Percentiles rank a stretch among this genome's conserved stretches.
These are phyloP conservation scores for Didymella lethalis DNA, from an alignment of 2,329 filamentous ascomycete species.

Conservation along the genomic window DNA sequence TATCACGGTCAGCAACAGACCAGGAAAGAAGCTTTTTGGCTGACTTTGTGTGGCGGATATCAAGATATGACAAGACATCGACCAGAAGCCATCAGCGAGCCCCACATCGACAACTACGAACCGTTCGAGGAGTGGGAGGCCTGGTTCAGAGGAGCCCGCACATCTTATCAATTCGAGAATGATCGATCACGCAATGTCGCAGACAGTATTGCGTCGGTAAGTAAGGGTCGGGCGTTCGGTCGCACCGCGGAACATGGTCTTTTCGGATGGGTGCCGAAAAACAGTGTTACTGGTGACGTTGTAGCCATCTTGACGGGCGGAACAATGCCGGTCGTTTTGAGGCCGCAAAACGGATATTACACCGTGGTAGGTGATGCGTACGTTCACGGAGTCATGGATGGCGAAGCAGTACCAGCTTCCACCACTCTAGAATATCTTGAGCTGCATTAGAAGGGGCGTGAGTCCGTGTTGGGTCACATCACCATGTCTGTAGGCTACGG, in stretches of 20 bases:
- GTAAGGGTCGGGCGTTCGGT: slow-evolving; percentile 11
- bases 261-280: slow-evolving; percentile 12
- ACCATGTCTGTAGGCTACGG: too few species aligned
- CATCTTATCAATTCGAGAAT: slow-evolving; percentile 1
- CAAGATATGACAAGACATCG: neutral
- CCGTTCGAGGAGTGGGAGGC: slow-evolving; percentile 8
- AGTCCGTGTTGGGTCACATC: too few species aligned
- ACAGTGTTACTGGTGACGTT: neutral
- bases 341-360: neutral
- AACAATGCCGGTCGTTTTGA: slow-evolving; percentile 2
- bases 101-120: neutral
- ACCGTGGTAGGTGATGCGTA: slow-evolving; percentile 13
- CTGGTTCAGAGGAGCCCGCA: slow-evolving; percentile 10
- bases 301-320: slow-evolving; percentile 11
- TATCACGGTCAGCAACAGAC: slow-evolving; percentile 2
- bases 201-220: slow-evolving; percentile 9
- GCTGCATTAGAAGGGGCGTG: neutral
- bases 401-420: neutral
- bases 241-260: neutral
- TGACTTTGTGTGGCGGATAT: slow-evolving; percentile 11
- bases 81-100: neutral
- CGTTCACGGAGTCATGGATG: slow-evolving; percentile 16
- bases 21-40: slow-evolving; percentile 16
- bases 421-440: neutral
- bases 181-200: slow-evolving; percentile 3